Conservation (phyloP, 202 grass and related monocot genomes). For the Bolboschoenoplectus hybrid region DNA sequence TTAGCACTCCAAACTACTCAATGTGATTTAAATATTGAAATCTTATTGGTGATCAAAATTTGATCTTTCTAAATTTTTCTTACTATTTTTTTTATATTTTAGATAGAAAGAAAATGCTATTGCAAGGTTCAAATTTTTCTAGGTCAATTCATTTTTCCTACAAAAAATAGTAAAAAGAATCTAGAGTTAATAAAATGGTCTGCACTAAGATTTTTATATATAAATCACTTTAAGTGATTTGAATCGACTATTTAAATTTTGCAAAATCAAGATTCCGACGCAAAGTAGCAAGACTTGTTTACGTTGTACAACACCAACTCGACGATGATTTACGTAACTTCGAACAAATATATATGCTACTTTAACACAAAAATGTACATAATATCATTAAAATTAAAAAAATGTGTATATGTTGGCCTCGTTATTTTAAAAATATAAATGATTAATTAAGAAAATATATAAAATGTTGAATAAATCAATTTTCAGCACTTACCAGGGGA, state of each 20-base stretch:
- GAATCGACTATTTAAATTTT: too few relatives aligned
- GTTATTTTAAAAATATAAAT: too few relatives aligned
- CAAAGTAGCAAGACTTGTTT: too few relatives aligned
- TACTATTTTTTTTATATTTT: background rate
- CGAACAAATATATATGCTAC: too few relatives aligned
- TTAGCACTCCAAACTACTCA: background rate
- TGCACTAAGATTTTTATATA: background rate
- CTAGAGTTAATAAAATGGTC: background rate
- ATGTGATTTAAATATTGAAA: background rate
- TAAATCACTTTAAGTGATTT: background rate
- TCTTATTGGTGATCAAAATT: background rate
- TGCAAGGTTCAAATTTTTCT: background rate
- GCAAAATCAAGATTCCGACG: too few relatives aligned
- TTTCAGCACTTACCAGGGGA: background rate
- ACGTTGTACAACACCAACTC: too few relatives aligned
- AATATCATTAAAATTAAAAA: too few relatives aligned
- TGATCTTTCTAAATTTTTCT: background rate
- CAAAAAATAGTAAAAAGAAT: background rate
- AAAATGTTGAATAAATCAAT: too few relatives aligned
- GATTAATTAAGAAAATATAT: too few relatives aligned
- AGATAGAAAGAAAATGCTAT: background rate
- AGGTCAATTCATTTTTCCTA: background rate
- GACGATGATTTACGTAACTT: too few relatives aligned
- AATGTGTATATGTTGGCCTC: too few relatives aligned
- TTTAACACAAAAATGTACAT: too few relatives aligned